Evolutionary conservation across 768 basidiomycete genomes (phyloP), one percentile per base, ranked within the genome.

Genomic region (Collybia mongolica): DNA sequence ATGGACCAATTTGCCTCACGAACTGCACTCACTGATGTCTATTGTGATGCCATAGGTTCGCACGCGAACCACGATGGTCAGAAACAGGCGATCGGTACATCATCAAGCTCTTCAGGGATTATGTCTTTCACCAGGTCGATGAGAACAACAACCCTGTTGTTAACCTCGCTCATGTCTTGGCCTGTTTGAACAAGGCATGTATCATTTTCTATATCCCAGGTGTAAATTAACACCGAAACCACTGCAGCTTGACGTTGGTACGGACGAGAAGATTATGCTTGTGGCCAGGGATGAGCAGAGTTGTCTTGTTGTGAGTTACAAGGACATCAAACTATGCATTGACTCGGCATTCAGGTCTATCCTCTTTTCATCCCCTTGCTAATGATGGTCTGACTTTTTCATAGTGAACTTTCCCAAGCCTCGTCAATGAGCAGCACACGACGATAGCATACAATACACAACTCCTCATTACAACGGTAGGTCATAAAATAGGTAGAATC

Each of bases 61-160:
- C 94, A n/a, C 86, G 89, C 37, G 96, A 98, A 60, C 84, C 91
- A 1, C 81, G 95, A 2, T 99, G 97, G 97, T 94, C 95, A 11
- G 97, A 99, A 64, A 98, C 97, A 0, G 97, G 97, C 1, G 97
- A 99, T 62, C 76, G 96, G 53, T 99, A 99, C 65, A 93, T 98
- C 64, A 81, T 99, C 75, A 98, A 97, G 75, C 80, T 99, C 40
- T 98, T 99, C 79, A 82, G 97, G 15, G 97, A 99, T 67, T 95
- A 90, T 59, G 94, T 99, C 20, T 99, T 99, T 69, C 97, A 99
- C 64, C 94, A 97, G 66, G 88, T 97, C 37, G 94, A 97, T 56
- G 91, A 93, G 62, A 79, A 82, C 56, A 91, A 93, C 8, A 84
- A 88, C 46, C 95, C 97, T 0, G 83, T 97, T 15, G 76, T 98